A percentile compares a stretch with the other conserved stretches of the same genome.
Evolutionary conservation across 176 grass and related monocot species (phyloP).

Genomic region (Bolboschoenus planiculmis): DNA sequence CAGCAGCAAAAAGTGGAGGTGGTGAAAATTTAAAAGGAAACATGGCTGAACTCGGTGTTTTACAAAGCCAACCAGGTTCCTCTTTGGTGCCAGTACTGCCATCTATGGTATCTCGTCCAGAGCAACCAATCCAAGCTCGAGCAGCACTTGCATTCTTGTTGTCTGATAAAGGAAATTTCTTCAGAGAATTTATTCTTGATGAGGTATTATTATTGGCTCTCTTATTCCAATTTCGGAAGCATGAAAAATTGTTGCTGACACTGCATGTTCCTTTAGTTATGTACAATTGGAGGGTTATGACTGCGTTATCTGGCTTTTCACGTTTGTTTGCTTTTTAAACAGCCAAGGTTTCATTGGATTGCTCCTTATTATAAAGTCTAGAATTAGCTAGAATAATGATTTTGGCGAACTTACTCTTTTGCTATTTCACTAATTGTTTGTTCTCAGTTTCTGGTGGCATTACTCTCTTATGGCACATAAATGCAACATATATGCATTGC

Average conservation of each 20-base stretch:
- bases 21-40: constrained; percentile 79
- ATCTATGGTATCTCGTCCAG: constrained; percentile 38
- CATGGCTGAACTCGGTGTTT: constrained; percentile 74
- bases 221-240: not conserved
- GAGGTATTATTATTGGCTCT: constrained; percentile 51
- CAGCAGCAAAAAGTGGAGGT: constrained; percentile 83
- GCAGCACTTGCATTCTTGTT: constrained; percentile 77
- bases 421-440: not conserved
- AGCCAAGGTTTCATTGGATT: not conserved
- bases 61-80: constrained; percentile 52
- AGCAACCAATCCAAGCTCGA: constrained; percentile 58
- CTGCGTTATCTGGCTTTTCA: not conserved
- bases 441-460: not conserved
- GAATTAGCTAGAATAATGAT: not conserved
- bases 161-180: constrained; percentile 86
- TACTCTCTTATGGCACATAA: not conserved
- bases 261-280: not conserved
- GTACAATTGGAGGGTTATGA: not conserved
- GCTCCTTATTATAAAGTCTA: not conserved
- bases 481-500: not conserved
- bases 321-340: not conserved
- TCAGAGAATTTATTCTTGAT: constrained; percentile 90
- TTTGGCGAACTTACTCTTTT: not conserved
- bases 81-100: constrained; percentile 66
- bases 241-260: not conserved